Percentiles rank a stretch among this genome's conserved stretches.
phyloP scores from a whole-genome alignment of 2,329 filamentous ascomycete species.

The Fusarium scirpi region DNA sequence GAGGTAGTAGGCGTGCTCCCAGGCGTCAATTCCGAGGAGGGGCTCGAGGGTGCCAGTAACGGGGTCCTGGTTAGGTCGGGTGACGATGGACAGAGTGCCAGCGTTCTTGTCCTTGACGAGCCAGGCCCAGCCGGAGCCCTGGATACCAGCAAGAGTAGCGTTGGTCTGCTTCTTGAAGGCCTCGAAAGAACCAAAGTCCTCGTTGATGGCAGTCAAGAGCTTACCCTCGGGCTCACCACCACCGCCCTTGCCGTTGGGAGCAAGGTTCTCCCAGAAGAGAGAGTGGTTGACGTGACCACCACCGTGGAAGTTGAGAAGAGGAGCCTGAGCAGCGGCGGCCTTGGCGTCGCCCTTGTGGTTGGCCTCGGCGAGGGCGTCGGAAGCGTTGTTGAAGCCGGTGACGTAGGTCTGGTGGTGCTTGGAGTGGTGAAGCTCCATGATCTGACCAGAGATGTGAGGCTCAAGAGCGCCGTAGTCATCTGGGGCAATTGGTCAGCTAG shows the following conservation, averaged over 20 bases:
- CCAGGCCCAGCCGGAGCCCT: constrained; percentile 94
- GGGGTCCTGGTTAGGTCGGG: constrained; percentile 88
- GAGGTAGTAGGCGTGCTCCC: constrained; percentile 96
- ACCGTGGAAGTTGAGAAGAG: constrained; percentile 80
- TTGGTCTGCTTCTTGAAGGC: constrained; percentile 76
- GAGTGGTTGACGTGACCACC: constrained; percentile 90
- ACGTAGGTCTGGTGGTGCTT: constrained; percentile 97
- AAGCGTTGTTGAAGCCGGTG: constrained; percentile 84
- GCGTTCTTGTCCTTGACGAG: constrained; percentile 77
- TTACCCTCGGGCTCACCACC: constrained; percentile 72
- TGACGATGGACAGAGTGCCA: constrained; percentile 72
- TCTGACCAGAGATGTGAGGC: constrained; percentile 83
- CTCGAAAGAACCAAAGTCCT: constrained; percentile 75
- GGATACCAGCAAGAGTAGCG: constrained; percentile 76
- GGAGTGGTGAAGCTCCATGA: constrained; percentile 96
- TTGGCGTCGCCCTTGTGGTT: constrained; percentile 70
- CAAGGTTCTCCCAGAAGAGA: constrained; percentile 87
- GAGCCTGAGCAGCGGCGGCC: constrained; percentile 63
- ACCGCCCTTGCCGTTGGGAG: constrained; percentile 71
- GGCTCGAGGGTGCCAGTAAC: constrained; percentile 86
- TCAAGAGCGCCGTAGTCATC: constrained; percentile 98
- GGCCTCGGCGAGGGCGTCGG: constrained; percentile 76
- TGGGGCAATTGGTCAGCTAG: constrained; percentile 52
- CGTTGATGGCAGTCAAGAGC: constrained; percentile 72
- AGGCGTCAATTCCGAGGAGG: constrained; percentile 90